Percentiles rank a stretch among this genome's conserved stretches.
Evolutionary conservation across 768 basidiomycete genomes (phyloP).

Genomic region (Tulasnella sp.): DNA sequence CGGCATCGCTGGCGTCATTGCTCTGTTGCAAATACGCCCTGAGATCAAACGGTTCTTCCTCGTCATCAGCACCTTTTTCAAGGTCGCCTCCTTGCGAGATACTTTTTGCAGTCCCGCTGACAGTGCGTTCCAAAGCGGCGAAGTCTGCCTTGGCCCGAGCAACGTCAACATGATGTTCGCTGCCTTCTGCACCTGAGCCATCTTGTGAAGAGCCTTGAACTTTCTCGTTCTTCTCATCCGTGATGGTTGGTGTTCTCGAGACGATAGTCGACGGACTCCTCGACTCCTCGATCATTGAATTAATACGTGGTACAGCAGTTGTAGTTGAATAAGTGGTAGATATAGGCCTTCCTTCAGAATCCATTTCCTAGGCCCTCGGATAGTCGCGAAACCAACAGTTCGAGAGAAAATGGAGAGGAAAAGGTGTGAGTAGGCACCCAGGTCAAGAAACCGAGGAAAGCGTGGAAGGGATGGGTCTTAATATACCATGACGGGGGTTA

Average conservation of each 20-base stretch:
- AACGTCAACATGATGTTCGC: slow-evolving; percentile 17
- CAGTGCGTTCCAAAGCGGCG: slow-evolving; percentile 16
- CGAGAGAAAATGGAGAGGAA: too few species aligned
- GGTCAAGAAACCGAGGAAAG: too few species aligned
- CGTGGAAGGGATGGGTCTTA: too few species aligned
- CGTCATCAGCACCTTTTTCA: slow-evolving; percentile 34
- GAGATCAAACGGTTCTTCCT: slow-evolving; percentile 41
- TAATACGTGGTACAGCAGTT: too few species aligned
- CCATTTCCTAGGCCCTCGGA: too few species aligned
- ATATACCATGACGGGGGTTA: too few species aligned
- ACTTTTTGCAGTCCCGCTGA: slow-evolving; percentile 14
- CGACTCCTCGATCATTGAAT: not conserved
- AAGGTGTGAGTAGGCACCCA: too few species aligned
- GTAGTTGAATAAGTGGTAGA: too few species aligned
- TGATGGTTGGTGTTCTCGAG: not conserved
- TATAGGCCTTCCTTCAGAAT: too few species aligned
- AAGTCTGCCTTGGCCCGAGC: slow-evolving; percentile 19
- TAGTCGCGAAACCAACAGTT: too few species aligned
- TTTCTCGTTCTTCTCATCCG: not conserved
- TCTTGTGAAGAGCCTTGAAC: not conserved
- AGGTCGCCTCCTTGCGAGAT: slow-evolving; percentile 23
- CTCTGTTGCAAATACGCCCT: slow-evolving; percentile 53
- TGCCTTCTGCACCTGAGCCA: not conserved
- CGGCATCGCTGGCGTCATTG: slow-evolving; percentile 49
- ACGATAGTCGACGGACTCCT: not conserved